phyloP scores from a whole-genome alignment of 768 basidiomycete genomes.

The Hypsizygus marmoreus region DNA sequence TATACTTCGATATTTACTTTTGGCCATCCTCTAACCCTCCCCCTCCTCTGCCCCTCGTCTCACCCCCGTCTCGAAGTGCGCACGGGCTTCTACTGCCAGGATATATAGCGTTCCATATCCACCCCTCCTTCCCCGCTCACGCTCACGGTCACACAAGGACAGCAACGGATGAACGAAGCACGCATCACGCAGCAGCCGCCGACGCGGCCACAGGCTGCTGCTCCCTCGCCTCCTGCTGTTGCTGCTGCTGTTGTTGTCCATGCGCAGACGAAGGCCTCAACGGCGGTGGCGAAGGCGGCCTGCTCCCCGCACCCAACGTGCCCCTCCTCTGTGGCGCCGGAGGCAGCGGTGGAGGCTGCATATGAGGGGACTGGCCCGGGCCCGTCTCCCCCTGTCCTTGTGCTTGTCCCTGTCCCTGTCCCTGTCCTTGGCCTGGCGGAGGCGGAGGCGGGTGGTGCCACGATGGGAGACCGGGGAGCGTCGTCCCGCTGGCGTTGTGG shows the following conservation, averaged over 20 bases:
- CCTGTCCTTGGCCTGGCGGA: constrained; percentile 21
- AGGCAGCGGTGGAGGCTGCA: not conserved
- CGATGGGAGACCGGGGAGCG: constrained; percentile 48
- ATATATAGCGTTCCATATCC: too few species aligned
- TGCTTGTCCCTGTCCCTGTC: too few species aligned
- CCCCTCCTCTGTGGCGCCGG: not conserved
- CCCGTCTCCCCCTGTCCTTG: too few species aligned
- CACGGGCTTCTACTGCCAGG: too few species aligned
- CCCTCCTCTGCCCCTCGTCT: too few species aligned
- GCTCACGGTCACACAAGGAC: too few species aligned
- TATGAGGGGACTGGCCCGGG: not conserved
- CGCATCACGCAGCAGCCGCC: too few species aligned
- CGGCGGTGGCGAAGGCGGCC: constrained; percentile 1
- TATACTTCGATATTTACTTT: too few species aligned
- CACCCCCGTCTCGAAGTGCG: too few species aligned
- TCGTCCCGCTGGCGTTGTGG: constrained; percentile 25
- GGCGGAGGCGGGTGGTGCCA: constrained; percentile 36
- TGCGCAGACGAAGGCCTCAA: not conserved
- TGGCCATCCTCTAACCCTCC: too few species aligned
- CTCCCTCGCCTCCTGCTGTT: constrained; percentile 4
- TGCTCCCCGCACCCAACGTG: constrained; percentile 2
- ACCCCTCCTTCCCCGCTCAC: too few species aligned
- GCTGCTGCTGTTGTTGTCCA: not conserved
- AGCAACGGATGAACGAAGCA: too few species aligned
- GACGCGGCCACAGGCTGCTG: not conserved